These are phyloP conservation scores for Aaosphaeria pasadenensis DNA, from an alignment of 2,329 filamentous ascomycete genomes.

Conservation along the genomic window DNA sequence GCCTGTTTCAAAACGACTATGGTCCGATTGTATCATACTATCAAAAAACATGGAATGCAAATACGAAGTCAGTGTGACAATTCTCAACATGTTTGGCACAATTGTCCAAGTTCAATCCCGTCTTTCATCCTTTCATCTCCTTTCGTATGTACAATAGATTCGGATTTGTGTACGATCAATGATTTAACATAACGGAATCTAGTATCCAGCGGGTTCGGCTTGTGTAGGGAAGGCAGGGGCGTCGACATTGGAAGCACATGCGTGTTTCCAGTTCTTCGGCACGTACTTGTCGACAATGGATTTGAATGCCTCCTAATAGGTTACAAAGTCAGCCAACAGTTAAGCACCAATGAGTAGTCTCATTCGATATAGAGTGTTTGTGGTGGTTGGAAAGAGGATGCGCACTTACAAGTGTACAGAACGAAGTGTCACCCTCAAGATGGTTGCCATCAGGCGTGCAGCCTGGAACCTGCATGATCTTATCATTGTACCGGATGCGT, in stretches of 20 bases:
- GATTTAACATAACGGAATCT: too few relatives aligned
- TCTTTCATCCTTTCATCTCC: too few relatives aligned
- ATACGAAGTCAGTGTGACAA: too few relatives aligned
- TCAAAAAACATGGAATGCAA: too few relatives aligned
- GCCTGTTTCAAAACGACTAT: too few relatives aligned
- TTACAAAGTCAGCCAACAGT: not conserved
- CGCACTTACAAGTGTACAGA: conserved; percentile 76
- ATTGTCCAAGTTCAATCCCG: too few relatives aligned
- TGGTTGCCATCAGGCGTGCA: conserved; percentile 77
- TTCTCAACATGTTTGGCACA: too few relatives aligned
- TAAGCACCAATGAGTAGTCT: not conserved
- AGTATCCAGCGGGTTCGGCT: conserved; percentile 32
- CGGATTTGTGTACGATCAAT: too few relatives aligned
- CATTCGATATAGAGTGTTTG: too few relatives aligned
- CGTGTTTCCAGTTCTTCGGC: conserved; percentile 71
- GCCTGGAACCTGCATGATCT: conserved; percentile 75
- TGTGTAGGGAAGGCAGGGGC: conserved; percentile 49
- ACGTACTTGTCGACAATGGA: conserved; percentile 86
- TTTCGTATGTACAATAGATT: too few relatives aligned
- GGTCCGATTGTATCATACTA: too few relatives aligned
- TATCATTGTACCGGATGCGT: conserved; percentile 86
- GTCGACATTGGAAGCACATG: conserved; percentile 59
- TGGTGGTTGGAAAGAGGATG: not conserved
- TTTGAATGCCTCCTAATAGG: conserved; percentile 78
- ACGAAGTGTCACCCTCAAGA: conserved; percentile 78